Evolutionary conservation across 2,329 filamentous ascomycete species (phyloP), one percentile per base, ranked within the genome.

Genomic region (Myriosclerotinia duriaeana): DNA sequence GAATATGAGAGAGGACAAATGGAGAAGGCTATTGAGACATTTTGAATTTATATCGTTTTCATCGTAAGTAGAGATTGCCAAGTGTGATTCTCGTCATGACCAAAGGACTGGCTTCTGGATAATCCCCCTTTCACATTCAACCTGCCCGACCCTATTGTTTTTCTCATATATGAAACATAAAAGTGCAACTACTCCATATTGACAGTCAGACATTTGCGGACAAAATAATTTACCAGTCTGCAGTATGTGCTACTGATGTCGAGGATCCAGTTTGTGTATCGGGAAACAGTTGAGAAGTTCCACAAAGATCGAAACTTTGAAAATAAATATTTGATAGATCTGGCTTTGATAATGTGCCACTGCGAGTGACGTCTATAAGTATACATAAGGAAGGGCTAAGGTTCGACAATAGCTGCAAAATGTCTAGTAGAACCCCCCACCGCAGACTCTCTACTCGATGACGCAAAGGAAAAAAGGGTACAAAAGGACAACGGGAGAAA

Each of bases 131-230:
- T 48, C 34, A 22, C 26, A n/a, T 15, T 50, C 44, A 20, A 14
- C 44, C n/a, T n/a, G 14, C 12, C n/a, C 30, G n/a, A 22, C 44
- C 34, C 14, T 60, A 38, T 22, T 15, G 34, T 36, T 3, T 22
- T 60, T 38, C 30, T 42, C 58, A 17, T 38, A 22, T 22, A 48
- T 59, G 56, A 59, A 14, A 60, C 44, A 50, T 38, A 26, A 17
- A 34, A 38, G 30, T 40, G 22, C 20, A n/a, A n/a, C n/a, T 50
- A 38, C 30, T 17, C 2, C 15, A 38, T 22, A 36, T 11, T 11
- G n/a, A 48, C 6, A 12, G 26, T 50, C 44, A 7, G 44, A 40
- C 14, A 50, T 38, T 17, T 26, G 34, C 58, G n/a, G 42, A 46
- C 22, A 46, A 48, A 22, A 22, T 11, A 14, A 3, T 60, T 17